Percentiles rank a stretch among this genome's conserved stretches.
Conservation (phyloP, 1,284 basidiomycete genomes). For the Rhodotorula sp. region DNA sequence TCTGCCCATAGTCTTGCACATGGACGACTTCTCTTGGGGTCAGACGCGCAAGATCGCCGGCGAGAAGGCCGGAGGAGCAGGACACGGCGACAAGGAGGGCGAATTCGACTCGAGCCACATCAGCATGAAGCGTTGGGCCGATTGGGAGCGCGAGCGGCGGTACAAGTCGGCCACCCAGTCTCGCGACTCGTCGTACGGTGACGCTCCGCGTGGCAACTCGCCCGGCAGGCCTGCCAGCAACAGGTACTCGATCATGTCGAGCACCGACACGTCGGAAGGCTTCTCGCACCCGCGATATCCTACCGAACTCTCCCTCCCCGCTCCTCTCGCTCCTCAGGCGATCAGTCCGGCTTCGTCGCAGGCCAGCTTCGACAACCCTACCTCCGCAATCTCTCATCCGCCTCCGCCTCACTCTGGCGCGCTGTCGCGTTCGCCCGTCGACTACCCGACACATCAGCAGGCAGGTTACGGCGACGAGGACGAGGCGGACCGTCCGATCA, state of each 20-base stretch:
- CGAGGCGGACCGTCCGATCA: constrained; percentile 33
- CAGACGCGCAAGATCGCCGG: constrained; percentile 48
- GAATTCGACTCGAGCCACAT: constrained; percentile 95
- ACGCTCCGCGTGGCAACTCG: constrained; percentile 12
- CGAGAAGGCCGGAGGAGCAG: constrained; percentile 30
- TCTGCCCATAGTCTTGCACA: constrained; percentile 13
- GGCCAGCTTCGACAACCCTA: constrained; percentile 8
- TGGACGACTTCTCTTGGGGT: constrained; percentile 46
- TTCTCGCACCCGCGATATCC: constrained; percentile 17
- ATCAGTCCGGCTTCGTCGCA: constrained; percentile 13
- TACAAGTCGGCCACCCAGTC: constrained; percentile 52
- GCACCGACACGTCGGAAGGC: constrained; percentile 21
- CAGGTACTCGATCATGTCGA: constrained; percentile 32
- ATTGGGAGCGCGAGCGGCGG: constrained; percentile 92
- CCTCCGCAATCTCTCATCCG: background rate
- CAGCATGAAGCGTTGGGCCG: constrained; percentile 98
- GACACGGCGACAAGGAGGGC: constrained; percentile 63
- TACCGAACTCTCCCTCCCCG: constrained; percentile 37
- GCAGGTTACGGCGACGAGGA: constrained; percentile 13
- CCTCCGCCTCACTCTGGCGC: background rate
- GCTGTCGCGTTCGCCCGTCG: constrained; percentile 12
- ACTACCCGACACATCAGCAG: constrained; percentile 29
- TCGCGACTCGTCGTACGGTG: constrained; percentile 35
- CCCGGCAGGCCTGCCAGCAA: constrained; percentile 21
- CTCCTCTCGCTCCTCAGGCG: constrained; percentile 32